These are phyloP conservation scores for Pelargonium nanum DNA, from an alignment of 345 rosid species.

Conservation along the genomic window DNA sequence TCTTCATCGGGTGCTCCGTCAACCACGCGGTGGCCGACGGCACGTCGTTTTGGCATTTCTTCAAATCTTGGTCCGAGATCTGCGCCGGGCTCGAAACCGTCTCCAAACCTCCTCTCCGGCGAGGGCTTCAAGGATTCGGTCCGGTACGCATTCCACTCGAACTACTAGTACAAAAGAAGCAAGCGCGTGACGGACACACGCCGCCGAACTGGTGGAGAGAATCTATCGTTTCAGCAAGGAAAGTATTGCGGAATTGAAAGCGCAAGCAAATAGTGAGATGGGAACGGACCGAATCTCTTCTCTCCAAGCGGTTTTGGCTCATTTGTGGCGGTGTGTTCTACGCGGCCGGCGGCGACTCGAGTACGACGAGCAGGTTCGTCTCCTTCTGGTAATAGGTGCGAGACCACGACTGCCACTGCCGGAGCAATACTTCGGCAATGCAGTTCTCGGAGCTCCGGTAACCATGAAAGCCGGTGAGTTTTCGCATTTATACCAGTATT, in stretches of 20 bases:
- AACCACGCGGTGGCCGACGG: slow-evolving; percentile 5
- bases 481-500: no score
- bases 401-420: slow-evolving; percentile 10
- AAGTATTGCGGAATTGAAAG: slow-evolving; percentile 7
- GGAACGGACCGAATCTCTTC: slow-evolving; percentile 12
- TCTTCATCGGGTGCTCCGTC: slow-evolving; percentile 1
- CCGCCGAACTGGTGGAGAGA: background rate
- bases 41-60: slow-evolving; percentile 1
- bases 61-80: no score
- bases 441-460: background rate
- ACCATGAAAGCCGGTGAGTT: no score
- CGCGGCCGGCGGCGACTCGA: background rate
- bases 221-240: slow-evolving; percentile 10
- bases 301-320: slow-evolving; percentile 18
- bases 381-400: background rate
- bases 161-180: no score
- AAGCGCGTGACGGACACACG: no score
- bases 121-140: no score
- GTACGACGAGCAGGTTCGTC: background rate
- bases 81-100: no score
- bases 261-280: slow-evolving; percentile 6
- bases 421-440: slow-evolving; percentile 14
- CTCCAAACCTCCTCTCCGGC: no score
- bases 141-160: no score
- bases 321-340: slow-evolving; percentile 9